phyloP scores from a whole-genome alignment of 179 eudicot genomes.

The Beta macrorhiza region DNA sequence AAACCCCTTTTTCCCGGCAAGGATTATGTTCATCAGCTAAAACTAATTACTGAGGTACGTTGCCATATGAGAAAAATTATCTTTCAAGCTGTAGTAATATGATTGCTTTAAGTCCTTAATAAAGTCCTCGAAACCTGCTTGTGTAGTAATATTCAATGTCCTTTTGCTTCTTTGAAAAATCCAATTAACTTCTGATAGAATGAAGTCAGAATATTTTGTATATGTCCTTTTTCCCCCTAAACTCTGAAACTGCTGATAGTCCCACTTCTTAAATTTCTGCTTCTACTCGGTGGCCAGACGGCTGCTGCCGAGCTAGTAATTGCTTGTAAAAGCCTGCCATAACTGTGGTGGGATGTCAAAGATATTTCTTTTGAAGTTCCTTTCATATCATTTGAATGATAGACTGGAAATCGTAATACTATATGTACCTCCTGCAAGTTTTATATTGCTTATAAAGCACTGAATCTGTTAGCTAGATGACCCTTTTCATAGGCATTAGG shows the following conservation, averaged over 20 bases:
- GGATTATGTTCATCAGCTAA: slow-evolving; percentile 93
- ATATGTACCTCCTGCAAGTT: background rate
- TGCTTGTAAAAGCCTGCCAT: background rate
- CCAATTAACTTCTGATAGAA: background rate
- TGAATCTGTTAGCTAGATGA: background rate
- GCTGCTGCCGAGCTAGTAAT: background rate
- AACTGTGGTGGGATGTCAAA: slow-evolving; percentile 1
- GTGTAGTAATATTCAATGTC: background rate
- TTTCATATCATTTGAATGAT: too few relatives aligned
- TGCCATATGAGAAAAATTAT: slow-evolving; percentile 12
- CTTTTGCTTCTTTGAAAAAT: background rate
- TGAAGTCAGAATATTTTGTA: background rate
- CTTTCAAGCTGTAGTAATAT: background rate
- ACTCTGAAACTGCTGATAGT: background rate
- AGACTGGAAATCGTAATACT: too few relatives aligned
- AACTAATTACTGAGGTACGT: slow-evolving; percentile 89
- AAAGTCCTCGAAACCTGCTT: background rate
- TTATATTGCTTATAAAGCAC: background rate
- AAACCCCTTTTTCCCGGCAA: slow-evolving; percentile 91
- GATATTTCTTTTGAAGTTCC: background rate
- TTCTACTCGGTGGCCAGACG: background rate
- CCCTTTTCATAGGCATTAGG: too few relatives aligned
- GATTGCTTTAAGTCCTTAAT: background rate
- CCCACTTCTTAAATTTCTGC: background rate
- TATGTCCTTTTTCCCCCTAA: background rate